These are phyloP conservation scores for Sugiyamaella americana DNA, from an alignment of 805 yeast genomes.

Conservation along the genomic window DNA sequence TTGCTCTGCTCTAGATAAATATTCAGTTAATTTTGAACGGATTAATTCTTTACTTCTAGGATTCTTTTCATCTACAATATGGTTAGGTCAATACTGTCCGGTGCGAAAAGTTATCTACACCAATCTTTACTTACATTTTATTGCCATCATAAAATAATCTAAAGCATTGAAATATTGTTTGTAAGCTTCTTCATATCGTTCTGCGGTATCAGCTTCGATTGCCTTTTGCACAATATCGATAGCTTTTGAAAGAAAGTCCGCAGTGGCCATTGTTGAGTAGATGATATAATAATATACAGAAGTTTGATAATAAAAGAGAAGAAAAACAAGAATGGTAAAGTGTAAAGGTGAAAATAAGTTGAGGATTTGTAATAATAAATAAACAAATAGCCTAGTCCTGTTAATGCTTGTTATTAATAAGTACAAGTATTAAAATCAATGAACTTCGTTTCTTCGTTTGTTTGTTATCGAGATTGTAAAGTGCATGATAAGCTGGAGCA, in stretches of 20 bases:
- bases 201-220: slow-evolving; percentile 86
- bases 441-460: no score
- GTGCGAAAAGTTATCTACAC: neutral
- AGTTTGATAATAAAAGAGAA: no score
- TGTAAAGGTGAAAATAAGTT: no score
- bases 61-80: slow-evolving; percentile 63
- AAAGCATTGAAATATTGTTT: slow-evolving; percentile 86
- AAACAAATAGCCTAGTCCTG: no score
- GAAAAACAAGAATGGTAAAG: no score
- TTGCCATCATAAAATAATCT: slow-evolving; percentile 91
- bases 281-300: no score
- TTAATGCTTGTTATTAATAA: no score
- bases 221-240: slow-evolving; percentile 91
- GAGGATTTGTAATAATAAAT: no score
- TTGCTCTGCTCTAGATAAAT: slow-evolving; percentile 88
- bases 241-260: slow-evolving; percentile 87
- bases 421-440: no score
- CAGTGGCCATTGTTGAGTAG: slow-evolving; percentile 27
- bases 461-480: no score
- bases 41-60: slow-evolving; percentile 83
- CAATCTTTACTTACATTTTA: slow-evolving; percentile 51
- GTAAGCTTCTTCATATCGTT: slow-evolving; percentile 89
- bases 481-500: no score
- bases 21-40: slow-evolving; percentile 83
- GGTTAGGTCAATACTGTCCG: neutral